These are phyloP conservation scores for Talaromyces amestolkiae DNA, from an alignment of 2,329 filamentous ascomycete species.

Conservation along the genomic window DNA sequence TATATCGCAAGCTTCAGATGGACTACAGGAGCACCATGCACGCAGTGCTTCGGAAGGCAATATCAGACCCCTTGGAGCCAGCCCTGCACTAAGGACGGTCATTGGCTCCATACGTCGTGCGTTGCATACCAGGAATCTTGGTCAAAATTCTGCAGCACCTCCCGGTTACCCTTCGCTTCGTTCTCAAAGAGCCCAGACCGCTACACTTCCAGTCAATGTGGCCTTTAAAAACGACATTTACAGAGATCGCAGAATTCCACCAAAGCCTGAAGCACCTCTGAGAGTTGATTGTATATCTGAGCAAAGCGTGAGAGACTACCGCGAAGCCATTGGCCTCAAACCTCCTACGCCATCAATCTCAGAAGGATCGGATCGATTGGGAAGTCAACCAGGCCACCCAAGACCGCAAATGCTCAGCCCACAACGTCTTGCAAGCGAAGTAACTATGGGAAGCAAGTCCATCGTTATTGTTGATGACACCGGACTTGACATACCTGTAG, in stretches of 20 bases:
- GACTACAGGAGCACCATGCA: conserved; percentile 26
- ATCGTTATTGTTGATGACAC: conserved; percentile 81
- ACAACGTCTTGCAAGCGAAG: conserved; percentile 48
- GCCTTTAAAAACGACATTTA: conserved; percentile 47
- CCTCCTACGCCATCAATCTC: conserved; percentile 29
- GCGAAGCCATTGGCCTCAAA: conserved; percentile 68
- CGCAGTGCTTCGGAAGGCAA: conserved; percentile 32
- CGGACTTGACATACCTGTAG: conserved; percentile 38
- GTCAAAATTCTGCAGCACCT: conserved; percentile 32
- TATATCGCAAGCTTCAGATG: conserved; percentile 33
- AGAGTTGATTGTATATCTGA: conserved; percentile 83
- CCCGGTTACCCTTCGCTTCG: conserved; percentile 35
- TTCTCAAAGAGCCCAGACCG: conserved; percentile 39
- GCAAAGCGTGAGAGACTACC: conserved; percentile 74
- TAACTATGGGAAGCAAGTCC: conserved; percentile 81
- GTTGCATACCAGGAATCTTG: conserved; percentile 60
- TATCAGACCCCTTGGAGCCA: conserved; percentile 29
- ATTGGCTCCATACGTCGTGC: conserved; percentile 82
- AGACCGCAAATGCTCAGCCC: conserved; percentile 25
- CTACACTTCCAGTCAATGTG: conserved; percentile 45
- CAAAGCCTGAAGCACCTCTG: conserved; percentile 49
- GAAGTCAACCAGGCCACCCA: conserved; percentile 13
- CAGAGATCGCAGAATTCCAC: conserved; percentile 38
- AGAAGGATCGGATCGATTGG: conserved; percentile 8
- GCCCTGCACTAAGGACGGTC: conserved; percentile 77